Evolutionary conservation across 345 rosid genomes (phyloP).

Genomic region (Eucalyptus curtisii): DNA sequence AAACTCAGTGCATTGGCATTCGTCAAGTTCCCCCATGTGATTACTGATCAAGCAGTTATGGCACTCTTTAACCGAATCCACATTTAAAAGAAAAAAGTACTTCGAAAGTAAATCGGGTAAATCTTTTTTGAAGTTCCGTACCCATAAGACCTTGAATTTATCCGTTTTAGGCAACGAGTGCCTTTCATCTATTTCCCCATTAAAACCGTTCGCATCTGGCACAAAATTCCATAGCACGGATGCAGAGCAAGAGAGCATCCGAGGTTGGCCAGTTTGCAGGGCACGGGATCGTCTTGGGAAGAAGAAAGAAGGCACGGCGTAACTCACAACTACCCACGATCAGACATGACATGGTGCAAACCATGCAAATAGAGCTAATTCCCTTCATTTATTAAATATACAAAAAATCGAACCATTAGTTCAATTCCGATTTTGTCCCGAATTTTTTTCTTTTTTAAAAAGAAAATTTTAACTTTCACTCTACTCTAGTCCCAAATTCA

Average conservation of each 20-base stretch:
- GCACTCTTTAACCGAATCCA: background rate
- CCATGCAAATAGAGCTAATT: background rate
- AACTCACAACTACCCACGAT: background rate
- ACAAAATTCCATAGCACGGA: background rate
- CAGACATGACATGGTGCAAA: background rate
- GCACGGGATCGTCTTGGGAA: background rate
- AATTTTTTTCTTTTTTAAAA: rapidly evolving
- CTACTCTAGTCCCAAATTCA: background rate
- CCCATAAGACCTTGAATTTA: background rate
- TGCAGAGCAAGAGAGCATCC: background rate
- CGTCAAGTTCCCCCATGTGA: background rate
- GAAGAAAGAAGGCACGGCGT: background rate
- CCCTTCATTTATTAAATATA: too few relatives aligned
- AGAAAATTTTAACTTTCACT: background rate
- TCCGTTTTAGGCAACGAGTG: background rate
- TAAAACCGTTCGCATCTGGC: background rate
- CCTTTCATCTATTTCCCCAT: background rate
- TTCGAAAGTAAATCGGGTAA: background rate
- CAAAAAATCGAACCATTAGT: background rate
- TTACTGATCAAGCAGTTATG: background rate
- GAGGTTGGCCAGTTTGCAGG: background rate
- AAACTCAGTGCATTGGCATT: background rate
- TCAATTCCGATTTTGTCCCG: rapidly evolving
- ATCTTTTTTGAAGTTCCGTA: background rate
- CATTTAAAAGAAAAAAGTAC: background rate